Conservation (phyloP, 2,329 filamentous ascomycete genomes). For the Coniella vitis region DNA sequence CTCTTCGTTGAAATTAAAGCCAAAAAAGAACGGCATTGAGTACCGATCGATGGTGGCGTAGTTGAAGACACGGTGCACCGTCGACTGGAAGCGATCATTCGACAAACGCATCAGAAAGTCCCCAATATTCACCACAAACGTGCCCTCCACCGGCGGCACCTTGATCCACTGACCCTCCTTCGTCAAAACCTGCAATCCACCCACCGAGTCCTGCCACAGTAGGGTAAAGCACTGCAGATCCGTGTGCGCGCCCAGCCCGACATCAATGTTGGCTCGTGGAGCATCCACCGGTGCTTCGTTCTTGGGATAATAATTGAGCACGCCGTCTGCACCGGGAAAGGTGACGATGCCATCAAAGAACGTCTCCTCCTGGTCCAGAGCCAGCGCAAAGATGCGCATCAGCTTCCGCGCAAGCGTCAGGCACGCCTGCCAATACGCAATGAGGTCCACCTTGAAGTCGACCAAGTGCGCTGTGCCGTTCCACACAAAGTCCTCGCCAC, state of each 20-base stretch:
- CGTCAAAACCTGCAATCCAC: conserved; percentile 35
- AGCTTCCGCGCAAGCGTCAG: conserved; percentile 21
- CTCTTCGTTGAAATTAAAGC: conserved; percentile 45
- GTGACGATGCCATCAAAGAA: conserved; percentile 19
- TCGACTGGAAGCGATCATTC: conserved; percentile 41
- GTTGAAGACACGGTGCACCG: conserved; percentile 44
- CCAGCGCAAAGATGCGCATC: conserved; percentile 20
- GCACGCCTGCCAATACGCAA: conserved; percentile 20
- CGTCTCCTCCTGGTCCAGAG: conserved; percentile 17
- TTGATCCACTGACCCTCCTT: conserved; percentile 38
- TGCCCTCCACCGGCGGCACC: conserved; percentile 34
- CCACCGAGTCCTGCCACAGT: conserved; percentile 38
- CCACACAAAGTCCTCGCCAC: conserved; percentile 20
- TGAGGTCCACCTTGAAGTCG: conserved; percentile 18
- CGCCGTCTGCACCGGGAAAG: conserved; percentile 17
- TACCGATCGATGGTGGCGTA: conserved; percentile 35
- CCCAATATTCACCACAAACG: conserved; percentile 45
- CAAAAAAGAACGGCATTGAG: conserved; percentile 51
- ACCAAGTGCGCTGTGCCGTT: conserved; percentile 18
- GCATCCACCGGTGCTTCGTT: conserved; percentile 26
- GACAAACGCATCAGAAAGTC: conserved; percentile 45
- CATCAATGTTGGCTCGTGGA: conserved; percentile 25
- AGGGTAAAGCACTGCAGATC: conserved; percentile 43
- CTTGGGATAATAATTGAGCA: conserved; percentile 34
- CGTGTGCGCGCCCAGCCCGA: conserved; percentile 39